Evolutionary conservation across 2,329 filamentous ascomycete species (phyloP).

Genomic region (Xylaria sp.): DNA sequence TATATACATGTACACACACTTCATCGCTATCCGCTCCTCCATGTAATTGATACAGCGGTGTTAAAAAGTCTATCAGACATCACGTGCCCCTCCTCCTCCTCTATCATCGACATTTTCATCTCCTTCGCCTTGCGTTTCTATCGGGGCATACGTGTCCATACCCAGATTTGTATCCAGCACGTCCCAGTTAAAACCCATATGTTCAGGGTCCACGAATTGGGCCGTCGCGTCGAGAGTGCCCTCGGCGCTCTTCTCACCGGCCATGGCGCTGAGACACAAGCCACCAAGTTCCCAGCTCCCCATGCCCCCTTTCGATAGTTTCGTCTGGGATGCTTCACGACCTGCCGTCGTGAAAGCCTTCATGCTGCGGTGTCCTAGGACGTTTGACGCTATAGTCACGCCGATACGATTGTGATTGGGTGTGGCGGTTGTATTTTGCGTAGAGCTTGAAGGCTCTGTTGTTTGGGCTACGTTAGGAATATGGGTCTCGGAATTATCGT

Average conservation of each 20-base stretch:
- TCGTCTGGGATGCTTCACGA: constrained; percentile 24
- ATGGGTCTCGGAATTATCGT: not conserved
- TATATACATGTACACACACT: constrained; percentile 1
- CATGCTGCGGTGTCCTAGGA: constrained; percentile 30
- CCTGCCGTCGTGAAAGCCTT: constrained; percentile 35
- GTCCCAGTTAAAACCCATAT: constrained; percentile 26
- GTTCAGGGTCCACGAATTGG: constrained; percentile 17
- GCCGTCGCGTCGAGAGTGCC: constrained; percentile 1
- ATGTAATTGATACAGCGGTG: not conserved
- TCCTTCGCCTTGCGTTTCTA: not conserved
- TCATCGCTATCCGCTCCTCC: not conserved
- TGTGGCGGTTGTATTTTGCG: not conserved
- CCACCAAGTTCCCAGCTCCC: constrained; percentile 40
- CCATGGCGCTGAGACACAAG: constrained; percentile 38
- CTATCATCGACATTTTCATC: constrained; percentile 1
- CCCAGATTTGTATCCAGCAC: not conserved
- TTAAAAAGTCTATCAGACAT: constrained; percentile 1
- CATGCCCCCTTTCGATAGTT: constrained; percentile 15
- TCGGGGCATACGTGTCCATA: not conserved
- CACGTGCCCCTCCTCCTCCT: not conserved
- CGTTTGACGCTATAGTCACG: constrained; percentile 18
- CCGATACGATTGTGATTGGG: constrained; percentile 21
- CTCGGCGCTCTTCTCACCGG: constrained; percentile 5
- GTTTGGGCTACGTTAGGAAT: not conserved
- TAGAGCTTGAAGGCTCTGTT: constrained; percentile 8